Evolutionary conservation across 768 basidiomycete genomes (phyloP).

Genomic region (Boletellus sp.): DNA sequence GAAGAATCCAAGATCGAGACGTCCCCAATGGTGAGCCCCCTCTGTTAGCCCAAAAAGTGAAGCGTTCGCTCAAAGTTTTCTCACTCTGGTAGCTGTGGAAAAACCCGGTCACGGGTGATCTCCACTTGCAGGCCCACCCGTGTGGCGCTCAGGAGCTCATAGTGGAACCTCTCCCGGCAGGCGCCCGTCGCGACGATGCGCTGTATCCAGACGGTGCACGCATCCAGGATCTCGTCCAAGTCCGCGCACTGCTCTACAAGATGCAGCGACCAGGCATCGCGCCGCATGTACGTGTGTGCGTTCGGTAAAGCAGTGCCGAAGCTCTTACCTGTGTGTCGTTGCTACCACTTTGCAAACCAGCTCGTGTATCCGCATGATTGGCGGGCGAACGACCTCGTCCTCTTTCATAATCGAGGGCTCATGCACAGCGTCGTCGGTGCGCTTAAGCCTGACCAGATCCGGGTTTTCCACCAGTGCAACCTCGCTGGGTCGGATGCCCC

Average conservation of each 20-base stretch:
- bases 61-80: background rate
- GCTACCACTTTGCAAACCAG: slow-evolving; percentile 28
- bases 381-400: slow-evolving; percentile 61
- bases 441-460: slow-evolving; percentile 44
- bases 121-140: slow-evolving; percentile 91
- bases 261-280: slow-evolving; percentile 90
- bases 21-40: slow-evolving; percentile 54
- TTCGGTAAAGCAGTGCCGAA: too few species aligned
- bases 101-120: slow-evolving; percentile 76
- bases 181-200: slow-evolving; percentile 53
- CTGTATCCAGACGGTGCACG: slow-evolving; percentile 82
- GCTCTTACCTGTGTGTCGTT: too few species aligned
- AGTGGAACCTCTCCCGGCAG: slow-evolving; percentile 68
- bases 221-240: slow-evolving; percentile 67
- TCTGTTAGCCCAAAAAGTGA: background rate
- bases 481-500: slow-evolving; percentile 51
- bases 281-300: slow-evolving; percentile 45
- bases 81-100: slow-evolving; percentile 67
- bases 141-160: slow-evolving; percentile 66
- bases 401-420: slow-evolving; percentile 73
- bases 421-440: slow-evolving; percentile 69
- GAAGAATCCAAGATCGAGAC: slow-evolving; percentile 70
- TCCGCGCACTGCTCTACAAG: slow-evolving; percentile 72
- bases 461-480: slow-evolving; percentile 57
- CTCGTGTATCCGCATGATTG: slow-evolving; percentile 89